Base-by-base conservation (phyloP, 257 asterid genomes). In the Buddleja alternifolia region DNA sequence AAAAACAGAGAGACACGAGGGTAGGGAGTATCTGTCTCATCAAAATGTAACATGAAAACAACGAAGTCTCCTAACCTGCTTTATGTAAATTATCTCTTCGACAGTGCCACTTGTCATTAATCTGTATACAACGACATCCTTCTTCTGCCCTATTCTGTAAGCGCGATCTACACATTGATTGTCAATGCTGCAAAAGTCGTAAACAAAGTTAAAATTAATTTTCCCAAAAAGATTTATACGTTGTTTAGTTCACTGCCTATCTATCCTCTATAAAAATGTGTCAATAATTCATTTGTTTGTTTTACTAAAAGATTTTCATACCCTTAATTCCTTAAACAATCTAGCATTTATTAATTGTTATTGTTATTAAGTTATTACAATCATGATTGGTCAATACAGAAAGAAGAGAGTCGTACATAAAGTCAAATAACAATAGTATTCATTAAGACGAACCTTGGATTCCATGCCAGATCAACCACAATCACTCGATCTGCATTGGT, bases 401-500 rank as follows among this genome's bases (percentile, higher is more conserved):
- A n/a, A n/a, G n/a, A n/a, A n/a, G n/a, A n/a, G n/a, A n/a, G n/a
- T n/a, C n/a, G n/a, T n/a, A n/a, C n/a, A n/a, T n/a, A 10, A 51
- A 63, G 1, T 41, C 17, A 29, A 52, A n/a, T n/a, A n/a, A n/a
- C n/a, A 63, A 47, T 53, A 12, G 62, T 15, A 53, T 8, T 47
- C 52, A 50, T 15, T 68, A 66, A 57, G 20, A 66, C 64, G 45
- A 59, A 90, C 98, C 98, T 93, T 19, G 98, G 98, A 67, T 93
- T 93, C 98, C 98, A 93, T 67, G 98, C 98, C 23, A 97, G 98
- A 79, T 93, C 98, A 59, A 82, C 92, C 71, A 93, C 98, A 73
- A 93, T 93, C 57, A 93, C 98, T 63, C 96, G 92, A 66, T 93
- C 98, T 20, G 98, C 98, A 75, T 85, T 86, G 58, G 98, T 93